phyloP scores from a whole-genome alignment of 106 monocot species.

The Acanthochlamys bracteata region DNA sequence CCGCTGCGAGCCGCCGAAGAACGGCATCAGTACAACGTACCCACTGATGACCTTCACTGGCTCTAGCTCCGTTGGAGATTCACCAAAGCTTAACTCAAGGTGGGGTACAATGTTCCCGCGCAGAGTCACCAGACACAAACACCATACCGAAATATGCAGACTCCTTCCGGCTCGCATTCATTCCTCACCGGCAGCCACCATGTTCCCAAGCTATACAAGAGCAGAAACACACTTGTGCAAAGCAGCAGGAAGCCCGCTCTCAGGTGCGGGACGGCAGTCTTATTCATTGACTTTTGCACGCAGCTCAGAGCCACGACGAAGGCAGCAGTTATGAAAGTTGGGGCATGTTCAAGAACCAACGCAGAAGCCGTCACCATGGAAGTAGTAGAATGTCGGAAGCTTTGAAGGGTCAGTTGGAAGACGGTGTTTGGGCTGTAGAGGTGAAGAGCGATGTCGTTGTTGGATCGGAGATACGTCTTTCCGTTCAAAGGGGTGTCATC shows the following conservation, averaged over 20 bases:
- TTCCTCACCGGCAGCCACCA: constrained; percentile 5
- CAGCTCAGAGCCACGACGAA: constrained; percentile 48
- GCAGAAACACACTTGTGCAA: constrained; percentile 33
- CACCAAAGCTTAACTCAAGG: constrained; percentile 41
- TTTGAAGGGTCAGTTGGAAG: constrained; percentile 11
- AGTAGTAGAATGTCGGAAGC: constrained; percentile 77
- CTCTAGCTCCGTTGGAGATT: constrained; percentile 19
- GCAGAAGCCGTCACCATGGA: constrained; percentile 91
- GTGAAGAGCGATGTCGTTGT: constrained; percentile 40
- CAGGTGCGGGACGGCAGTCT: constrained; percentile 78
- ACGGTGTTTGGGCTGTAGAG: constrained; percentile 39
- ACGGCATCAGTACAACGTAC: constrained; percentile 60
- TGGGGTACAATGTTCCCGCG: constrained; percentile 82
- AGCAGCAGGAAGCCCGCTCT: constrained; percentile 71
- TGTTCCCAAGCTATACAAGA: constrained; percentile 43
- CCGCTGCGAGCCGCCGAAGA: constrained; percentile 52
- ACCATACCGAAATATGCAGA: constrained; percentile 36
- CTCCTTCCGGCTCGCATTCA: constrained; percentile 36
- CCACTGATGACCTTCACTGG: constrained; percentile 47
- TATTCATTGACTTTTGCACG: constrained; percentile 49
- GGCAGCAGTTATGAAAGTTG: constrained; percentile 67
- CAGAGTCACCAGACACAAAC: constrained; percentile 70
- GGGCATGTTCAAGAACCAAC: constrained; percentile 78
- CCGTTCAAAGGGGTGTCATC: constrained; percentile 56
- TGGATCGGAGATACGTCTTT: constrained; percentile 40